phyloP scores from a whole-genome alignment of 176 grass and related monocot genomes.

The Puya raimondii region DNA sequence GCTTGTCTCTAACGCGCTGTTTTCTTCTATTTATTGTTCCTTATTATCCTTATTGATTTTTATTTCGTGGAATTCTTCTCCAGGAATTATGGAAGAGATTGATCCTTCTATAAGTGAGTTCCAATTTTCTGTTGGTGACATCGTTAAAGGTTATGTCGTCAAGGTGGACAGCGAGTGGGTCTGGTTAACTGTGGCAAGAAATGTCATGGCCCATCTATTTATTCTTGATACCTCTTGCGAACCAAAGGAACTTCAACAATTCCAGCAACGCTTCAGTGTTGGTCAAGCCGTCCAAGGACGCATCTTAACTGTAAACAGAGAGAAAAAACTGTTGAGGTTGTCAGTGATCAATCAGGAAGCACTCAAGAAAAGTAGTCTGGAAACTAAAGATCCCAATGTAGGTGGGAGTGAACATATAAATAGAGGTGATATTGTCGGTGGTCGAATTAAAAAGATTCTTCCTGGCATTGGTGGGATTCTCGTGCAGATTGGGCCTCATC shows the following conservation, averaged over 20 bases:
- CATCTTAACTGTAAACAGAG: constrained; percentile 52
- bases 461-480: constrained; percentile 75
- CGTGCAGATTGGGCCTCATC: constrained; percentile 85
- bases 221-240: constrained; percentile 87
- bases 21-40: constrained; percentile 12
- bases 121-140: constrained; percentile 36
- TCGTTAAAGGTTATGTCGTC: constrained; percentile 54
- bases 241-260: constrained; percentile 53
- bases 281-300: constrained; percentile 58
- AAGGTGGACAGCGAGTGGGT: constrained; percentile 83
- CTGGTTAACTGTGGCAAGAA: constrained; percentile 76
- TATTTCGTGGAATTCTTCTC: constrained; percentile 9
- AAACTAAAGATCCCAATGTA: constrained; percentile 21
- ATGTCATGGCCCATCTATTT: constrained; percentile 69
- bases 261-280: constrained; percentile 57
- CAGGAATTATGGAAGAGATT: constrained; percentile 35
- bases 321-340: constrained; percentile 69
- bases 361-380: constrained; percentile 1
- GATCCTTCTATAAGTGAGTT: constrained; percentile 19
- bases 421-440: constrained; percentile 71
- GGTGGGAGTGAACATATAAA: constrained; percentile 40
- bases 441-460: constrained; percentile 80
- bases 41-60: constrained; percentile 16
- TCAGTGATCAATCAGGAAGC: constrained; percentile 26
- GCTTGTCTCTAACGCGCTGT: not conserved